Base-by-base conservation (phyloP, 805 yeast species). In the Teunomyces gatunensis region DNA sequence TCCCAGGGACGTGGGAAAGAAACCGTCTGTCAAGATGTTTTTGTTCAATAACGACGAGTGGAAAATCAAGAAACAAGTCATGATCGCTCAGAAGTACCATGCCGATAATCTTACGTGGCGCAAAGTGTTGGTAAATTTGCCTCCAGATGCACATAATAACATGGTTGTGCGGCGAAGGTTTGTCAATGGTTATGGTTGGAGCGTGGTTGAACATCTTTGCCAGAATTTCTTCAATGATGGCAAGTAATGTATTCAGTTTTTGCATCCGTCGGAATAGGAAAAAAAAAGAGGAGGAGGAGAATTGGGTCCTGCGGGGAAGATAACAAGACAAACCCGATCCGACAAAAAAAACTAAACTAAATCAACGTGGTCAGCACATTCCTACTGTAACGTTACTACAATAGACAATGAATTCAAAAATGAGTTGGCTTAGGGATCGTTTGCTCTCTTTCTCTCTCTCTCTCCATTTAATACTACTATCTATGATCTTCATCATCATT, bases 131-230 rank as follows among this genome's bases (percentile, higher is more conserved):
- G 77, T 73, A 2, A 61, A 63, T 44, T 58, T 73, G 17, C 77
- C 76, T 0, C 76, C 77, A 1, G 78, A 73, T 56, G 76, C 78
- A 2, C 78, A 73, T 54, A 73, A 72, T 52, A 73, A 73, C 50
- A 73, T 73, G 5, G 60, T 71, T 3, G 78, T 73, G 11, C 51
- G 78, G 41, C 59, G 78, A 45, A 50, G 75, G 29, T 73, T 73
- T 55, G 60, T 73, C 21, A 73, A 73, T 55, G 77, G 75, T 1
- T 73, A 68, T 51, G 78, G 78, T 7, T 73, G 78, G 78, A 75
- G 75, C 1, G 76, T 73, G 7, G 57, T 73, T 7, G 74, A 72
- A 47, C 77, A 73, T 51, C 54, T 73, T 39, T 64, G 68, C 37
- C 61, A 57, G 17, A 59, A 58, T 37, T 50, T 67, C 9, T 65